Percentiles rank a stretch among this genome's conserved stretches.
These are phyloP conservation scores for Arthrobotrys megalospora DNA, from an alignment of 2,329 filamentous ascomycete genomes.

Conservation along the genomic window DNA sequence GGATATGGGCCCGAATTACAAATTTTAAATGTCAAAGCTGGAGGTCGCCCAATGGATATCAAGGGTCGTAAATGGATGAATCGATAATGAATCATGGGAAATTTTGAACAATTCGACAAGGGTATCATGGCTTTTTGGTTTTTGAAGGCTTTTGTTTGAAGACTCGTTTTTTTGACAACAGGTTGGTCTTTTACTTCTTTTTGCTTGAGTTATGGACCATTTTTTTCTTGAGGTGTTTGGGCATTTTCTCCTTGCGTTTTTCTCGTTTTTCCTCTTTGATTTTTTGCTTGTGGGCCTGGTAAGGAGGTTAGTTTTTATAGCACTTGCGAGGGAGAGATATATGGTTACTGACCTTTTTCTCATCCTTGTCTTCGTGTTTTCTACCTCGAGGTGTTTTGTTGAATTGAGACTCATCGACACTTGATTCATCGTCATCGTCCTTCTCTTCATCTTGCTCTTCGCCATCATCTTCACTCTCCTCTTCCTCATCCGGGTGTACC, in stretches of 20 bases:
- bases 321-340: constrained; percentile 16
- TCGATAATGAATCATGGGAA: constrained; percentile 12
- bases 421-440: constrained; percentile 32
- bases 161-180: neutral
- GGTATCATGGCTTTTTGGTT: constrained; percentile 45
- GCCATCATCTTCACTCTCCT: constrained; percentile 20
- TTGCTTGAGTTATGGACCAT: constrained; percentile 74
- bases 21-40: neutral
- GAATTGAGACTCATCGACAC: constrained; percentile 50
- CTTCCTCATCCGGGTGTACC: constrained; percentile 46
- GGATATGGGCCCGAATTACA: constrained; percentile 15
- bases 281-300: constrained; percentile 81
- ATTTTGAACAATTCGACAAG: neutral
- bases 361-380: constrained; percentile 90
- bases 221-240: constrained; percentile 95
- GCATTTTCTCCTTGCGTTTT: constrained; percentile 94
- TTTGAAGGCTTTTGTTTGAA: neutral
- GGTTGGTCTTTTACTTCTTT: constrained; percentile 70
- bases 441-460: constrained; percentile 35
- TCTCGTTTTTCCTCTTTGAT: constrained; percentile 97
- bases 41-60: neutral
- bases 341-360: constrained; percentile 76
- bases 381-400: constrained; percentile 81
- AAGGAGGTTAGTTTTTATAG: constrained; percentile 40
- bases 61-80: neutral